Evolutionary conservation across 352 stramenopile species (phyloP), one percentile per base, ranked within the genome.

Genomic region (Phytophthora kernoviae): DNA sequence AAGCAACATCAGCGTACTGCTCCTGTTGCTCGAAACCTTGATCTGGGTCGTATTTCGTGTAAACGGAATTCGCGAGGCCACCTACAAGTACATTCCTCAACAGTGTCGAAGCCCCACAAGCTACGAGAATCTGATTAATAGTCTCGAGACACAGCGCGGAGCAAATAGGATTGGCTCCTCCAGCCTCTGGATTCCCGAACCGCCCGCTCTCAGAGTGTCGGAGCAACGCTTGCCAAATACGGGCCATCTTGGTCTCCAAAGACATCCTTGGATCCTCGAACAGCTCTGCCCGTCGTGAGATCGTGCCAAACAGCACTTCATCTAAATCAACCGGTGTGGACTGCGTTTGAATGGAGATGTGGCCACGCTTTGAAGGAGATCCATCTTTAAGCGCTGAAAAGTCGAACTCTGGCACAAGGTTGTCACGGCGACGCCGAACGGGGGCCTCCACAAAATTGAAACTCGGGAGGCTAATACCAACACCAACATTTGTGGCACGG

Each of bases 371-470:
- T 17, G 41, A 30, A 21, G 37, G 18, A 7, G 20, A 27, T 11
- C 6, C 41, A 32, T 36, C 49, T n/a, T 51, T 43, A 15, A 65
- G 53, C n/a, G 48, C 21, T 44, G 64, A 53, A 41, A 68, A 65
- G 8, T 52, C 40, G 11, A 34, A 15, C 5, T 21, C 40, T 18
- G 49, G 17, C 17, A 15, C 34, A n/a, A 36, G 32, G 22, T 17
- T 36, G 55, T 68, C 54, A 2, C 41, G 49, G 54, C 55, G 45
- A 55, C 41, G 50, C 39, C 43, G 47, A 58, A 49, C 44, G 17
- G 48, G 37, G 33, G 61, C 49, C 52, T 89, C 79, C 41, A 91
- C 68, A 50, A 89, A 89, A 45, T 91, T 91, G 62, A 90, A 90
- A 22, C 65, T 70, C 20, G 78, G 81, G 41, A 90, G 57, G 24